Evolutionary conservation across 257 asterid species (phyloP), one percentile per base, ranked within the genome.

Genomic region (Solanum chilense): DNA sequence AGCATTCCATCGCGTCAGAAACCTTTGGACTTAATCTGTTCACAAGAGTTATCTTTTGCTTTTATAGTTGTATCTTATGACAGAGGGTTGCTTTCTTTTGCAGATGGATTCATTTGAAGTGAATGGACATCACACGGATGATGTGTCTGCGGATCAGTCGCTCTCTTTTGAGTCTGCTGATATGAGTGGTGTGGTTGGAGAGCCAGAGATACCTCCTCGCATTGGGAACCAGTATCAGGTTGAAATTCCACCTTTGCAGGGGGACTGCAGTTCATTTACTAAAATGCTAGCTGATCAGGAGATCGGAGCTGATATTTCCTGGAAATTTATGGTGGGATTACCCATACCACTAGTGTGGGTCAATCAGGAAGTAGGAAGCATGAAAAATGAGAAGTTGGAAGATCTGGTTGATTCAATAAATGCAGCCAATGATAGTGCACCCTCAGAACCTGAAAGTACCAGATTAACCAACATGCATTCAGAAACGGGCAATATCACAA

Each of bases 181-280:
- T 58, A 83, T 80, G n/a, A 71, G 18, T 81, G 90, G 88, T 41
- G 62, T 69, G 7, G 91, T 88, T 44, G 92, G 92, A 74, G 94
- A 90, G 90, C 93, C 90, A 11, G 90, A 89, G 41, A 89, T 92
- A 62, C 84, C 85, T 73, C 96, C 98, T 16, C 92, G 97, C 73
- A 77, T 91, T 49, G 98, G 98, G 75, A 92, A 92, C 69, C 89
- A 91, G 62, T 94, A 89, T 87, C 98, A 95, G 90, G 94, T 84
- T 45, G 91, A 93, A 88, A 89, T 93, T 86, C 97, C 96, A 29
- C 86, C 85, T 85, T 76, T 84, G 60, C 58, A 82, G 85, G 76
- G 90, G 6, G 86, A 82, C 37, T 81, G 37, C 76, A 8, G 66
- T 49, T 62, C 86, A 13, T 47, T 78, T 58, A 37, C 85, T 44